Percentiles rank a stretch among this genome's conserved stretches.
phyloP scores from a whole-genome alignment of 495 filamentous ascomycete genomes.

The Xylaria grammica region DNA sequence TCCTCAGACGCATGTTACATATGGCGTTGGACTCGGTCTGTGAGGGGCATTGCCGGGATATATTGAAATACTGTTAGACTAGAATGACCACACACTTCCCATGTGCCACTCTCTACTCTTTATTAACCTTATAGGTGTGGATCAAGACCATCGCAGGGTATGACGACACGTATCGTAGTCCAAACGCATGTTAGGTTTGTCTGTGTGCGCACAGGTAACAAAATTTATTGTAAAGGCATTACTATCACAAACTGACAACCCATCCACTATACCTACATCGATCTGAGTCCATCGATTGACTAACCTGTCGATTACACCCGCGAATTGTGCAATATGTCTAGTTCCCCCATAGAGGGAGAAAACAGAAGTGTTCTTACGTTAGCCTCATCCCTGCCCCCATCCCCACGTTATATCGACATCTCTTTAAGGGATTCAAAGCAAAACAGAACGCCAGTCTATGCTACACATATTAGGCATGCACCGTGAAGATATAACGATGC shows the following conservation, averaged over 20 bases:
- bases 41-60: neutral
- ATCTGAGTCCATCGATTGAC: neutral
- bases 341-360: neutral
- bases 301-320: neutral
- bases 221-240: neutral
- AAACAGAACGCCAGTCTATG: constrained; percentile 21
- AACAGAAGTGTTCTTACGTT: neutral
- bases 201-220: neutral
- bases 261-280: neutral
- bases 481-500: constrained; percentile 8
- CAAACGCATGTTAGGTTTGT: neutral
- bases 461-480: constrained; percentile 20
- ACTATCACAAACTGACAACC: neutral
- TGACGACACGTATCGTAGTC: neutral
- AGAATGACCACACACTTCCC: neutral
- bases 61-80: neutral
- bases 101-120: neutral
- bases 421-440: neutral
- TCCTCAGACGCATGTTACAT: neutral
- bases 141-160: too few species aligned
- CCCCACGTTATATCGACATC: neutral
- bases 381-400: neutral
- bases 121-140: too few species aligned
- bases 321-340: neutral
- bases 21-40: neutral